Conservation (phyloP, 1,284 basidiomycete species). For the Apiotrichum sp. region DNA sequence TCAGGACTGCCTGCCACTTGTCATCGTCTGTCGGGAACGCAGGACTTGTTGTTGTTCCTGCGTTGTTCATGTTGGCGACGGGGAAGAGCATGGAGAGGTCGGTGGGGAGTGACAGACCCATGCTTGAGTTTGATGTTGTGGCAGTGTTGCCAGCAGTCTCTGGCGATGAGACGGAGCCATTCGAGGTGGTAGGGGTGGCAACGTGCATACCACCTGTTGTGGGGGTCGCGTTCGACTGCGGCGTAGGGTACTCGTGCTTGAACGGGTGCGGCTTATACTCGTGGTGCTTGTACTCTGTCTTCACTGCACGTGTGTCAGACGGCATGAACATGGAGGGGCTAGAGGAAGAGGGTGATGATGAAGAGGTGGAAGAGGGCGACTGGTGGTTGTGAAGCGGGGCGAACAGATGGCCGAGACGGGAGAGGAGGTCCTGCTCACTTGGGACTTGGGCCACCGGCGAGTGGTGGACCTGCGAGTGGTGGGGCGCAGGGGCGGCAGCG, state of each 20-base stretch:
- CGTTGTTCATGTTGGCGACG: background rate
- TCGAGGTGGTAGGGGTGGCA: too few species aligned
- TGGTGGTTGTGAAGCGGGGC: background rate
- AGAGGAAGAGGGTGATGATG: background rate
- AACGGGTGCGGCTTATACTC: background rate
- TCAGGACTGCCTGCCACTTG: constrained; percentile 7
- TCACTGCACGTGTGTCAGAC: too few species aligned
- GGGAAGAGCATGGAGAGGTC: background rate
- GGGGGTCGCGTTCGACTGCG: too few species aligned
- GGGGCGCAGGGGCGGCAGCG: background rate
- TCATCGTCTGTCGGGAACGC: background rate
- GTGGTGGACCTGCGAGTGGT: background rate
- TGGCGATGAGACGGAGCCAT: background rate
- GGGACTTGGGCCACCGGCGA: background rate
- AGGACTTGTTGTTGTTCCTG: too few species aligned
- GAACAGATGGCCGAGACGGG: background rate
- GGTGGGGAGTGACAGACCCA: background rate
- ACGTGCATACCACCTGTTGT: too few species aligned
- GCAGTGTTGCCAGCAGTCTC: too few species aligned
- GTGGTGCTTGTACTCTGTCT: background rate
- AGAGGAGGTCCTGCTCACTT: background rate
- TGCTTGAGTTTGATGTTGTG: too few species aligned
- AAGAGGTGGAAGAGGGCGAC: background rate
- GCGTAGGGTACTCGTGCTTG: background rate
- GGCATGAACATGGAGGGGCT: too few species aligned